A percentile compares a stretch with the other conserved stretches of the same genome.
These are phyloP conservation scores for Yamadazyma phyllophila DNA, from an alignment of 805 yeast genomes.

Conservation along the genomic window DNA sequence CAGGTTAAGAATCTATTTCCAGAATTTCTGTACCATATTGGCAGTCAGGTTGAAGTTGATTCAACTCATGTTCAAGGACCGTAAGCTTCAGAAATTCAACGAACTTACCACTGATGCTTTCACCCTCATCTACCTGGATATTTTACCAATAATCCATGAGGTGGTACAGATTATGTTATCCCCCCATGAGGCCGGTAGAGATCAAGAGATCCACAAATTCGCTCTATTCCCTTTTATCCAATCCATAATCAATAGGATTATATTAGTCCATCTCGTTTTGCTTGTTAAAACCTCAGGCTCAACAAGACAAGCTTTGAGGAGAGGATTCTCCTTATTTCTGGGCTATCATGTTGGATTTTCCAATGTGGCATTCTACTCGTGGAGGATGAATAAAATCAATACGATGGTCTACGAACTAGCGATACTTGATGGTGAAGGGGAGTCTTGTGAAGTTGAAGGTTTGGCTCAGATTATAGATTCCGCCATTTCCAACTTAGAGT, in stretches of 20 bases:
- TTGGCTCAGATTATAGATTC: not conserved
- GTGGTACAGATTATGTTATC: not conserved
- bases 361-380: constrained; percentile 6
- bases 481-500: constrained; percentile 7
- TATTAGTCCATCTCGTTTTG: constrained; percentile 22
- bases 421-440: not conserved
- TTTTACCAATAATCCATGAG: constrained; percentile 1
- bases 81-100: not conserved
- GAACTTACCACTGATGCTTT: not conserved
- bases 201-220: not conserved
- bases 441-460: not conserved
- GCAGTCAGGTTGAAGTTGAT: not conserved
- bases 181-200: not conserved
- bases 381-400: constrained; percentile 11
- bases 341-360: constrained; percentile 3
- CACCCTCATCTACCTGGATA: not conserved
- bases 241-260: constrained; percentile 37
- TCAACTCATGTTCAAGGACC: not conserved
- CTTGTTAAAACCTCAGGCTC: constrained; percentile 8
- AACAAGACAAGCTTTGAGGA: not conserved
- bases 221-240: constrained; percentile 18
- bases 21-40: not conserved
- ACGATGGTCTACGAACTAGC: not conserved
- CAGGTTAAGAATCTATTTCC: not conserved
- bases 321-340: not conserved